Base-by-base conservation (phyloP, 179 eudicot genomes). In the Silene coronaria region DNA sequence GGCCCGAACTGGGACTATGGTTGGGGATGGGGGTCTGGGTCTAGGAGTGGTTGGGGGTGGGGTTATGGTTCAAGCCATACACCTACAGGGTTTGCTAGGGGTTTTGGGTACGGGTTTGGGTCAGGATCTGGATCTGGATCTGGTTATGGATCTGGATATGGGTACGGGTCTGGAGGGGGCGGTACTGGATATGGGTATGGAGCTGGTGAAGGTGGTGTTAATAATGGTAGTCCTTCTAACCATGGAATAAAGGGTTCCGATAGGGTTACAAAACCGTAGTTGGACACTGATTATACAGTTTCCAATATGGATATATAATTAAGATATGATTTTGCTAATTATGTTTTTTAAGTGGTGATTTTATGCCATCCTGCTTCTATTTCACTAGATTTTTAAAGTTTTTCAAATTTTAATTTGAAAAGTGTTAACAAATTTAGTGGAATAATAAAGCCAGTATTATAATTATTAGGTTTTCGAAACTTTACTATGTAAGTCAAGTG, bases 1-100 rank as follows among this genome's bases (percentile, higher is more conserved):
- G 83, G 83, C 30, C 83, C 80, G 6, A 80, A 76, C 2, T 76
- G 80, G 83, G 83, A 80, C 61, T 80, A 72, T 19, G 83, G 80
- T 5, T 80, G 83, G 83, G 83, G 80, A 0, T 80, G 83, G 83
- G 83, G 80, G 2, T 46, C 74, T 46, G 74, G 74, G 23, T 73
- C 83, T 0, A 72, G 53, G 63, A 80, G 77, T 16, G 77, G 83
- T 28, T 80, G 77, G 80, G 83, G 83, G 0, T 80, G 62, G n/a
- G 83, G 83, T 2, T 80, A 76, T 59, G 83, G 80, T 12, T 80
- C 80, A 13, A 60, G 77, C 23, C 83, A 76, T 5, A 55, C 83
- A 30, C 83, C 80, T 21, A 66, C 70, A 5, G 80, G 83, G 17
- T 80, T 72, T n/a, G 82, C 51, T 17, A 76, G 72, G 22, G 82